A percentile compares a stretch with the other conserved stretches of the same genome.
Conservation (phyloP, 1,284 basidiomycete species). For the Cutaneotrichosporon daszewskae region DNA sequence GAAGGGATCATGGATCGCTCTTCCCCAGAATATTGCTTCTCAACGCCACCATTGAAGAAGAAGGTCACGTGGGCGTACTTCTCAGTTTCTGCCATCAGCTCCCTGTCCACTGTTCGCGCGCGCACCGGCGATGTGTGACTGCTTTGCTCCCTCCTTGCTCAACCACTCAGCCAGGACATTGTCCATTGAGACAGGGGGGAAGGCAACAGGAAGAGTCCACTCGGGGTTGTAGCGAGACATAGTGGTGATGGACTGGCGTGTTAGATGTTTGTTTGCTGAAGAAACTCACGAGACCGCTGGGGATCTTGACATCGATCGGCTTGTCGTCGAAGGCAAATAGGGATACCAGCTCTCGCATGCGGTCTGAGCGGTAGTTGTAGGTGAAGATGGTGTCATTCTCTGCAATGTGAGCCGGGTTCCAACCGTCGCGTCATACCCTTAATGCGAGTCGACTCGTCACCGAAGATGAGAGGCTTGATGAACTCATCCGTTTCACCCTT, state of each 20-base stretch:
- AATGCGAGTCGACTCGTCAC: constrained; percentile 69
- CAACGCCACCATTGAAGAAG: constrained; percentile 92
- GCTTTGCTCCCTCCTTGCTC: constrained; percentile 66
- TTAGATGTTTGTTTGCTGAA: background rate
- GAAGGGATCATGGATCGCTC: constrained; percentile 81
- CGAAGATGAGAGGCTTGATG: constrained; percentile 82
- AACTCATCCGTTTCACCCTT: constrained; percentile 86
- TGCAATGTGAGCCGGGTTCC: constrained; percentile 24
- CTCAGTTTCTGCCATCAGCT: constrained; percentile 65
- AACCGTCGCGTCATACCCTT: constrained; percentile 56
- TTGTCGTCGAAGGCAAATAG: constrained; percentile 70
- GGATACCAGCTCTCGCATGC: constrained; percentile 79
- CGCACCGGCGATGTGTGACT: constrained; percentile 75
- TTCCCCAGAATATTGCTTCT: constrained; percentile 79
- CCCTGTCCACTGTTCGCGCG: constrained; percentile 2
- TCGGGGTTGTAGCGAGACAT: constrained; percentile 90
- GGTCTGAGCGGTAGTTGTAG: constrained; percentile 92
- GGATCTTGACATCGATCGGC: constrained; percentile 73
- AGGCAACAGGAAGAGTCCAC: constrained; percentile 78
- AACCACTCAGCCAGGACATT: constrained; percentile 89
- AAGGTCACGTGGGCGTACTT: constrained; percentile 94
- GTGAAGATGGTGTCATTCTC: constrained; percentile 74
- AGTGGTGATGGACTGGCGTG: constrained; percentile 66
- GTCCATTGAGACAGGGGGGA: constrained; percentile 82
- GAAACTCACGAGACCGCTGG: constrained; percentile 64